These are phyloP conservation scores for Ogataea henricii DNA, from an alignment of 805 yeast genomes.

Conservation along the genomic window DNA sequence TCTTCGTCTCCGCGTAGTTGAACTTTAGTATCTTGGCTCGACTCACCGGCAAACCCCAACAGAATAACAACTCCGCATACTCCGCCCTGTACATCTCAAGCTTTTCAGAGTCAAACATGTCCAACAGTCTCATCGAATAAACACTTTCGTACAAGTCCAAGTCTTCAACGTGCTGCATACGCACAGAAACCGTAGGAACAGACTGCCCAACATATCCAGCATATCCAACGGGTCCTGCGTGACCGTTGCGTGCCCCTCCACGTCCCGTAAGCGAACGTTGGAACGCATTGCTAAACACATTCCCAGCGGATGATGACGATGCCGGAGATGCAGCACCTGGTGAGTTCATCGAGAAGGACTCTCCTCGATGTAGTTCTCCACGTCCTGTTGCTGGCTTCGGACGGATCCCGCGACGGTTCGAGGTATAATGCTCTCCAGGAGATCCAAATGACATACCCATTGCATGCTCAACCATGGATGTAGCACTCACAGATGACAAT, in stretches of 20 bases:
- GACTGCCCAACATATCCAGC: background rate
- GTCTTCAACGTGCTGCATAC: constrained; percentile 46
- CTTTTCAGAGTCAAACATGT: constrained; percentile 39
- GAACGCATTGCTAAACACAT: constrained; percentile 29
- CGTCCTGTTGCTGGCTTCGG: constrained; percentile 11
- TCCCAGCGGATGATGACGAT: constrained; percentile 19
- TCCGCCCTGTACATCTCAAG: constrained; percentile 54
- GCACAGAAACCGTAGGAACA: constrained; percentile 41
- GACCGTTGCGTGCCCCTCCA: background rate
- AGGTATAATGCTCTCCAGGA: constrained; percentile 29
- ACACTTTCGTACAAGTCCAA: constrained; percentile 48
- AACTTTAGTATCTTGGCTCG: constrained; percentile 77
- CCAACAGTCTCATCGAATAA: constrained; percentile 43
- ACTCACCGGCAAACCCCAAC: constrained; percentile 84
- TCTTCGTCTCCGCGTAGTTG: constrained; percentile 41
- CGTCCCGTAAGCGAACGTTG: constrained; percentile 16
- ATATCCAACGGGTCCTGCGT: background rate
- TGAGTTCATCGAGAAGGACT: constrained; percentile 12
- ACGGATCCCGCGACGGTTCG: constrained; percentile 33
- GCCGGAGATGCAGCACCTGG: constrained; percentile 18
- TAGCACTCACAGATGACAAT: constrained; percentile 28
- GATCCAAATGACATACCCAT: constrained; percentile 29
- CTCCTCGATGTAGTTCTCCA: background rate
- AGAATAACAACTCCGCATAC: constrained; percentile 74
- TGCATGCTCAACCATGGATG: constrained; percentile 26